These are phyloP conservation scores for Phytopythium sindhum DNA, from an alignment of 352 stramenopile species.

Conservation along the genomic window DNA sequence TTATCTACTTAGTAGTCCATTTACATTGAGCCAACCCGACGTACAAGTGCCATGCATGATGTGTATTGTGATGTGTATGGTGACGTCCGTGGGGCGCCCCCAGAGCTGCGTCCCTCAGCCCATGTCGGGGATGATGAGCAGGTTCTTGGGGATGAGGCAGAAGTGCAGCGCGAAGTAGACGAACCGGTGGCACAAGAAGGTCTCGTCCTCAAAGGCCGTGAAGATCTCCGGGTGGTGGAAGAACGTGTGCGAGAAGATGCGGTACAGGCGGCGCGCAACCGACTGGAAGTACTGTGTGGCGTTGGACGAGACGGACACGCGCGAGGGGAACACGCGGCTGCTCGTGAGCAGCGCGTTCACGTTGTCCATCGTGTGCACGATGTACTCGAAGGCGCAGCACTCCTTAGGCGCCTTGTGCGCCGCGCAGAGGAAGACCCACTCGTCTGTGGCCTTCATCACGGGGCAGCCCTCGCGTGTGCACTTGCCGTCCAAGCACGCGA, in stretches of 20 bases:
- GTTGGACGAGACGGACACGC: conserved; percentile 72
- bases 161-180: conserved; percentile 80
- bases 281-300: conserved; percentile 86
- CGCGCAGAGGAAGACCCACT: conserved; percentile 85
- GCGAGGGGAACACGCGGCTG: conserved; percentile 76
- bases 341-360: conserved; percentile 82
- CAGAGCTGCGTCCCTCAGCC: conserved; percentile 13
- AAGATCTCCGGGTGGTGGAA: conserved; percentile 81
- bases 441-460: conserved; percentile 84
- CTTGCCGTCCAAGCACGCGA: conserved; percentile 53
- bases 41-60: no score
- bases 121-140: conserved; percentile 84
- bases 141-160: conserved; percentile 76
- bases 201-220: conserved; percentile 66
- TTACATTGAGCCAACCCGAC: no score
- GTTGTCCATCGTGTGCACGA: conserved; percentile 85
- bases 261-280: conserved; percentile 74
- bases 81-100: no score
- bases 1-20: neutral
- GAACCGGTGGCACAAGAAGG: conserved; percentile 81
- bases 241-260: conserved; percentile 84
- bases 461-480: conserved; percentile 70
- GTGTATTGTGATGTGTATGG: neutral
- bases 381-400: conserved; percentile 86
- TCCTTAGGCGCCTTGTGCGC: conserved; percentile 78